A percentile compares a stretch with the other conserved stretches of the same genome.
These are phyloP conservation scores for Metschnikowia cubensis DNA, from an alignment of 805 yeast species.

Conservation along the genomic window DNA sequence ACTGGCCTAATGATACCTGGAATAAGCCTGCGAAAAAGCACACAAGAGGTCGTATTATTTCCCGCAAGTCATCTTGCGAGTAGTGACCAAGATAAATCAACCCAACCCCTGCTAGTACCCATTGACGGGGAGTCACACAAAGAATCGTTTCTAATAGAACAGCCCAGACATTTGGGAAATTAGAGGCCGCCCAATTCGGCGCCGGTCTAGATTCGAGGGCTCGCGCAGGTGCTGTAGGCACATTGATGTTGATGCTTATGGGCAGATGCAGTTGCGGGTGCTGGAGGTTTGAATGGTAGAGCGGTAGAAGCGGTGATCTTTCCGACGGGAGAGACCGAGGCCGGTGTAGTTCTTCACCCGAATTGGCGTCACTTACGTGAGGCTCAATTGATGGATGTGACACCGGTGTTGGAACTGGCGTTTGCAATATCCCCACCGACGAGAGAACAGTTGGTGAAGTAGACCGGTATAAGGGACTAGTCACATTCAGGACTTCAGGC, in stretches of 20 bases:
- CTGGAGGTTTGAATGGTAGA: background rate
- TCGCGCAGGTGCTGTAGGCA: conserved; percentile 3
- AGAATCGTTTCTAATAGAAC: background rate
- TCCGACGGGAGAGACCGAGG: conserved; percentile 2
- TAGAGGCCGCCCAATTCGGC: background rate
- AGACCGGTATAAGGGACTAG: background rate
- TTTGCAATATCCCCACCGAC: background rate
- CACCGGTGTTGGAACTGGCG: background rate
- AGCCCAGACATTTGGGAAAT: background rate
- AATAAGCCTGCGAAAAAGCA: background rate
- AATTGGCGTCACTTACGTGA: background rate
- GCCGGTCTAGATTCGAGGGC: background rate
- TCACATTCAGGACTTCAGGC: background rate
- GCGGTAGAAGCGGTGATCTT: conserved; percentile 11
- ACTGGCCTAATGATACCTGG: background rate
- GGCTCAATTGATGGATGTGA: background rate
- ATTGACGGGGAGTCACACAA: conserved; percentile 1
- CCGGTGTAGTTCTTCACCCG: background rate
- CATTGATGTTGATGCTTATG: conserved; percentile 4
- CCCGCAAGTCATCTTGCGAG: background rate
- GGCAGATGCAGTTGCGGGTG: conserved; percentile 5
- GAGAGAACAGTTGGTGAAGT: background rate
- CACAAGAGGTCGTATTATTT: background rate
- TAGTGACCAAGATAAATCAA: conserved; percentile 3
- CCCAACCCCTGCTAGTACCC: conserved; percentile 1